phyloP scores from a whole-genome alignment of 768 basidiomycete genomes.

The Suillus bovinus region DNA sequence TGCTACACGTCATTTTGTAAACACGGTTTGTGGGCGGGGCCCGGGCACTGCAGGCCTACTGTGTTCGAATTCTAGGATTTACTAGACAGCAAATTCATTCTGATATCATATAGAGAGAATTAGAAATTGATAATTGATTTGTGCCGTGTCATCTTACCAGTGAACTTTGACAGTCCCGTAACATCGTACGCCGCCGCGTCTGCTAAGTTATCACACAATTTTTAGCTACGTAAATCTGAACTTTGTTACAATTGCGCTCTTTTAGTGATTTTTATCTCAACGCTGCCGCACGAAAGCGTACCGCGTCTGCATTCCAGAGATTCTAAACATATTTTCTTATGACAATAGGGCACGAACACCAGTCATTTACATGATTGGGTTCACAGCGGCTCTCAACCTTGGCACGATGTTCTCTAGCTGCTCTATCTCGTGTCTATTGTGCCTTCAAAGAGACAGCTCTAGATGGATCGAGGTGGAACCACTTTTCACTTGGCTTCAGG shows the following conservation, averaged over 20 bases:
- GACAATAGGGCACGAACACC: not conserved
- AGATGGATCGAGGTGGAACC: constrained; percentile 14
- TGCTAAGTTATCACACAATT: not conserved
- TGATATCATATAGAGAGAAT: not conserved
- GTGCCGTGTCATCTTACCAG: not conserved
- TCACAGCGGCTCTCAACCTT: not conserved
- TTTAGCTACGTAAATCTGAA: not conserved
- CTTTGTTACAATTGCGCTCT: not conserved
- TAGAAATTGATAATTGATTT: not conserved
- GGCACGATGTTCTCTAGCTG: not conserved
- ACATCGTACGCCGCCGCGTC: no score
- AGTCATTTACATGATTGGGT: not conserved
- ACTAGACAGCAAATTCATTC: not conserved
- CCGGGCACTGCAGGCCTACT: not conserved
- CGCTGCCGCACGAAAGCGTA: not conserved
- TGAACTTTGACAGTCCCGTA: not conserved
- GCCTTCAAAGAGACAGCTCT: constrained; percentile 18
- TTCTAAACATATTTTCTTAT: not conserved
- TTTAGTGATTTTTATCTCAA: not conserved
- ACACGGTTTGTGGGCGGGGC: not conserved
- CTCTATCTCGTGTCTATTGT: constrained; percentile 8
- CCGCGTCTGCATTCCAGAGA: not conserved
- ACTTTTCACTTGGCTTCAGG: constrained; percentile 13
- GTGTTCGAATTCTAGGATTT: not conserved
- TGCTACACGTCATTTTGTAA: not conserved